Evolutionary conservation across 306 rosid species (phyloP), one percentile per base, ranked within the genome.

Genomic region (Biancaea sappan): DNA sequence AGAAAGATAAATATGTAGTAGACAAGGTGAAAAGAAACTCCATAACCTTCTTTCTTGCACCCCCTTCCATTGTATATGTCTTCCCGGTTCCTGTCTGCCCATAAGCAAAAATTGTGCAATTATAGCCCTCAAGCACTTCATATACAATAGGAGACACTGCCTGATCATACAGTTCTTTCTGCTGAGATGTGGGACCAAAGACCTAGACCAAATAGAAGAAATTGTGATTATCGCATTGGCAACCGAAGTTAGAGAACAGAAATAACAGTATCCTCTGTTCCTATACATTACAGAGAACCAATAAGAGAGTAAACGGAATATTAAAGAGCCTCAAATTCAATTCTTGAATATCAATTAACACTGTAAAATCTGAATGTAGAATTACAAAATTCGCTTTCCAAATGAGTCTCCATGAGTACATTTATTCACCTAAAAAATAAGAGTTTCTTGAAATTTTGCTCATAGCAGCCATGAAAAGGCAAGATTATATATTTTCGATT

Each of bases 81-180:
- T 94, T 94, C 68, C 99, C 99, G 0, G 99, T 95, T 69, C 99
- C 99, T 2, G 99, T 95, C 79, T 95, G 99, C 52, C 99, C 99
- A 81, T 95, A 90, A 6, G 99, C 99, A 51, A 95, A 95, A 73
- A 95, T 95, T 53, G 99, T 95, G 69, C 99, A 95, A 79, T 95
- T 95, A 78, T 95, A 95, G 10, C 99, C 99, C 81, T 95, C 99
- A 41, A 95, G 99, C 63, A 95, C 99, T 92, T 95, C 99, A 79
- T 80, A 79, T 61, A 95, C 99, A 66, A 87, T 95, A 44, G 98
- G 99, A 77, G 92, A 92, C 67, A 95, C 98, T 31, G 97, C 89
- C 85, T 90, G 97, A n/a, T 95, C 98, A 72, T 92, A 95, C 75
- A 95, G 80, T 76, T 92, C 96, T 80, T 80, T 88, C 86, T 95